Evolutionary conservation across 2,329 filamentous ascomycete genomes (phyloP).

Genomic region (Hortaea sp.): DNA sequence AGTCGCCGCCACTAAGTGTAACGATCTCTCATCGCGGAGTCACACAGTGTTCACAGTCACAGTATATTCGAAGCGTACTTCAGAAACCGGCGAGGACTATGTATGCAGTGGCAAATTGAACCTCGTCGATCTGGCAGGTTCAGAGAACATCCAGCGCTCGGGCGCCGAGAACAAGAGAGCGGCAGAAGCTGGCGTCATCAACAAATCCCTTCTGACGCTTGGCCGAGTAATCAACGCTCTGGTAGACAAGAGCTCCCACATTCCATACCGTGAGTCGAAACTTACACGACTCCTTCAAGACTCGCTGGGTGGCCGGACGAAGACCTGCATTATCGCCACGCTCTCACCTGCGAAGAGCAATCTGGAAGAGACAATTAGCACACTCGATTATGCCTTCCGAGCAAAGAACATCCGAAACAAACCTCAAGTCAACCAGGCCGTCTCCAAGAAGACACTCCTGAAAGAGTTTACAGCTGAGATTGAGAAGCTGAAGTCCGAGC

Average conservation of each 20-base stretch:
- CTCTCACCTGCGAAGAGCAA: conserved; percentile 92
- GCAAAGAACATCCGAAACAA: conserved; percentile 99
- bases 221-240: conserved; percentile 96
- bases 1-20: conserved; percentile 99
- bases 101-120: conserved; percentile 90
- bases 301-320: conserved; percentile 87
- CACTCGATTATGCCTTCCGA: conserved; percentile 91
- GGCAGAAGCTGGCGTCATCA: conserved; percentile 90
- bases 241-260: conserved; percentile 80
- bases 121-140: conserved; percentile 89
- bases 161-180: conserved; percentile 97
- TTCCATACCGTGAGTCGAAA: conserved; percentile 91
- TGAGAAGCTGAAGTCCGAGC: conserved; percentile 84
- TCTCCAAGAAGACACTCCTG: conserved; percentile 87
- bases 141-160: conserved; percentile 93
- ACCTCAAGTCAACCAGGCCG: conserved; percentile 82
- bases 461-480: conserved; percentile 87
- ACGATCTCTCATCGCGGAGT: conserved; percentile 91
- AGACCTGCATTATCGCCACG: conserved; percentile 97
- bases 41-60: conserved; percentile 97
- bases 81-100: conserved; percentile 79
- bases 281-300: conserved; percentile 91
- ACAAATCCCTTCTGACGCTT: conserved; percentile 90
- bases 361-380: conserved; percentile 95
- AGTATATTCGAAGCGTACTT: conserved; percentile 72